Conservation (phyloP, 495 filamentous ascomycete species). For the Evansstolkia leycettana region DNA sequence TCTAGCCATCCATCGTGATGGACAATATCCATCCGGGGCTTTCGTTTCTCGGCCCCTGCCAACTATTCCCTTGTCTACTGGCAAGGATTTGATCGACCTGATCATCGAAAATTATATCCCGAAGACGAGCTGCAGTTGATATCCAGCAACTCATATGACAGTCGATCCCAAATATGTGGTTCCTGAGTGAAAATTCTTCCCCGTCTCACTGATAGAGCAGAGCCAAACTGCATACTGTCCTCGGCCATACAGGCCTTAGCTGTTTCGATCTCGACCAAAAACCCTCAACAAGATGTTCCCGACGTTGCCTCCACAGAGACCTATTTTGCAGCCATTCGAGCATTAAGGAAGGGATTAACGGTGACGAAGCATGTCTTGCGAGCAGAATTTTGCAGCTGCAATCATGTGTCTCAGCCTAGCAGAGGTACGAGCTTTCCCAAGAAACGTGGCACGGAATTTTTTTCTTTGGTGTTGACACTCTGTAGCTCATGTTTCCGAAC, state of each 20-base stretch:
- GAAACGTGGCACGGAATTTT: not conserved
- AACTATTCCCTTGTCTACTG: not conserved
- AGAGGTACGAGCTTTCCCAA: constrained; percentile 7
- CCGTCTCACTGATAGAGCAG: constrained; percentile 5
- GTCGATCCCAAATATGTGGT: constrained; percentile 21
- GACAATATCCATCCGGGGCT: not conserved
- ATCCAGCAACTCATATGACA: not conserved
- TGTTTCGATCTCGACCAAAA: constrained; percentile 11
- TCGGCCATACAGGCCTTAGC: constrained; percentile 19
- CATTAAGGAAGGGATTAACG: constrained; percentile 11
- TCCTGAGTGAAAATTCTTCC: constrained; percentile 26
- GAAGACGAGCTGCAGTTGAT: not conserved
- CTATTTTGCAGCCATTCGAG: constrained; percentile 15
- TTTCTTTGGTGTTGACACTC: constrained; percentile 1
- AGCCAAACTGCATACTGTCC: constrained; percentile 6
- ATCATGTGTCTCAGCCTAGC: constrained; percentile 26
- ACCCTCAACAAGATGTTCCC: constrained; percentile 1
- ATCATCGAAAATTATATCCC: constrained; percentile 9
- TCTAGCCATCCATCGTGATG: not conserved
- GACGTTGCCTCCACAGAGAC: constrained; percentile 7
- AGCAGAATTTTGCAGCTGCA: constrained; percentile 12
- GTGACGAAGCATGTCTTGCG: constrained; percentile 2
- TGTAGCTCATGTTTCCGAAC: constrained; percentile 17
- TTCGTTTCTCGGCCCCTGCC: not conserved
- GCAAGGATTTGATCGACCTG: not conserved